Evolutionary conservation across 805 yeast genomes (phyloP).

Genomic region (Jamesozyma piceae): DNA sequence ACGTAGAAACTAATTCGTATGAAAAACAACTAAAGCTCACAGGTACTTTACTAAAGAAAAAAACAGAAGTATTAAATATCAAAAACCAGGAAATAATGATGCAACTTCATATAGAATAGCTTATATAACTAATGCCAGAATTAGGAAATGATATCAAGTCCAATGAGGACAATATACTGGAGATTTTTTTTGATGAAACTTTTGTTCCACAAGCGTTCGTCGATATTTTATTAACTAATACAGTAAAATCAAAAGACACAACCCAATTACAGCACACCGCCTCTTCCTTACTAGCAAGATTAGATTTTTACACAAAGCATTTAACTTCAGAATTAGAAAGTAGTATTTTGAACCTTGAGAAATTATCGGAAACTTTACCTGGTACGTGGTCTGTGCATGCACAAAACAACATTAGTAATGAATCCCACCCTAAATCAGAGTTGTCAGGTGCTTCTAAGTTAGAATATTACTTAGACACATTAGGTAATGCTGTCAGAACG

Average conservation of each 20-base stretch:
- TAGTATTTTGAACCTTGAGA: slow-evolving; percentile 40
- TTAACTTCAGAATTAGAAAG: slow-evolving; percentile 45
- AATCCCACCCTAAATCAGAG: slow-evolving; percentile 4
- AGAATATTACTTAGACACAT: slow-evolving; percentile 55
- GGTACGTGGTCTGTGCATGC: slow-evolving; percentile 25
- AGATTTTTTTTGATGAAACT: slow-evolving; percentile 60
- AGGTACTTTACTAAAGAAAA: too few relatives aligned
- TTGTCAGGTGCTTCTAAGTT: slow-evolving; percentile 44
- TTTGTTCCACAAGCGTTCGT: slow-evolving; percentile 58
- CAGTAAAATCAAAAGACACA: slow-evolving; percentile 26
- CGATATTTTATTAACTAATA: slow-evolving; percentile 47
- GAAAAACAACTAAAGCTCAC: too few relatives aligned
- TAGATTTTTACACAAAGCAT: slow-evolving; percentile 56
- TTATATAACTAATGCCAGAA: too few relatives aligned
- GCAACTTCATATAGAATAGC: too few relatives aligned
- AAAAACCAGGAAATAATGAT: too few relatives aligned
- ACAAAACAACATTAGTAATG: slow-evolving; percentile 7
- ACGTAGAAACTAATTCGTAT: too few relatives aligned
- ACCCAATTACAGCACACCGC: slow-evolving; percentile 40
- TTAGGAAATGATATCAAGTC: slow-evolving; percentile 5
- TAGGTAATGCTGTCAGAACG: slow-evolving; percentile 49
- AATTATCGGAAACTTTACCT: slow-evolving; percentile 43
- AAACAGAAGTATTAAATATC: too few relatives aligned
- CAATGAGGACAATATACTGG: slow-evolving; percentile 36
- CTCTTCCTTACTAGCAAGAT: slow-evolving; percentile 43